Conservation (phyloP, 2,329 filamentous ascomycete genomes). For the Microcyclospora tardicrescens region DNA sequence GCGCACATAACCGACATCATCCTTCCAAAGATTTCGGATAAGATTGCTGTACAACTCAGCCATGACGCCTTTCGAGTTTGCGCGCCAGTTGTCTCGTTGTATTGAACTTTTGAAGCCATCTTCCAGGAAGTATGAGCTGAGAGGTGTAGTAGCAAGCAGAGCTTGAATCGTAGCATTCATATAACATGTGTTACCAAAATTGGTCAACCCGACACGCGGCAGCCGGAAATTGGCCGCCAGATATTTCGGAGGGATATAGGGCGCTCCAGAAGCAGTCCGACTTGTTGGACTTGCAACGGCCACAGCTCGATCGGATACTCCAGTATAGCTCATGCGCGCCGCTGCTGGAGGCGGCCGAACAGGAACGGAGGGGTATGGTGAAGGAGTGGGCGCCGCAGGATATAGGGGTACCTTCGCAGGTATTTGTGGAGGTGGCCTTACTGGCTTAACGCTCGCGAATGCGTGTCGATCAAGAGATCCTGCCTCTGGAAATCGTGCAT, state of each 20-base stretch:
- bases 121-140: constrained; percentile 52
- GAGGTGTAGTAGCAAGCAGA: constrained; percentile 55
- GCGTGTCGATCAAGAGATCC: constrained; percentile 44
- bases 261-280: constrained; percentile 23
- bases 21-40: constrained; percentile 50
- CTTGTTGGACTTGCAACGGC: constrained; percentile 22
- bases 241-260: constrained; percentile 34
- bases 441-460: constrained; percentile 29
- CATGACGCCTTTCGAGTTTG: constrained; percentile 48
- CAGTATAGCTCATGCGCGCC: constrained; percentile 60
- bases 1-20: constrained; percentile 35
- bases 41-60: constrained; percentile 50
- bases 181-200: constrained; percentile 76
- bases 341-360: constrained; percentile 46
- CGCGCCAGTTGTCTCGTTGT: constrained; percentile 47
- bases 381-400: constrained; percentile 26
- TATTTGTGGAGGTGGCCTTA: constrained; percentile 23
- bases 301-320: constrained; percentile 49
- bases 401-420: constrained; percentile 15
- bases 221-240: constrained; percentile 33
- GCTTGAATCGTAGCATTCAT: constrained; percentile 86
- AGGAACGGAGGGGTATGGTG: constrained; percentile 41
- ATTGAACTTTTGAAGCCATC: constrained; percentile 49
- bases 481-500: constrained; percentile 66
- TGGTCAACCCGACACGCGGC: constrained; percentile 61